phyloP scores from a whole-genome alignment of 169 alveolate genomes.

The Cryptosporidium ryanae region DNA sequence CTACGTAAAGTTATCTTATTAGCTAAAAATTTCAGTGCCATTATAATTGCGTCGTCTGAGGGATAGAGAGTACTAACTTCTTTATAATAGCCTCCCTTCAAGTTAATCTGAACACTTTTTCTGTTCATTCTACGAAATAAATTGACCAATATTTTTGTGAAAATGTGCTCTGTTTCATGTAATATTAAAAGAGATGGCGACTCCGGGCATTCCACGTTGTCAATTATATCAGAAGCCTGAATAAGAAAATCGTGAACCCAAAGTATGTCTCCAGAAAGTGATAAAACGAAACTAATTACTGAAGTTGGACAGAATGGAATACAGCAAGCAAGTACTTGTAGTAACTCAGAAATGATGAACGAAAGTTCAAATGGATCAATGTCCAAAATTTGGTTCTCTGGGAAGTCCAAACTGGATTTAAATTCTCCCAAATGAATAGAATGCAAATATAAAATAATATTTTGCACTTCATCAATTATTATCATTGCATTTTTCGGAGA shows the following conservation, averaged over 20 bases:
- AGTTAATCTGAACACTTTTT: background rate
- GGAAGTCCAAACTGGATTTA: background rate
- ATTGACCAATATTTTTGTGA: background rate
- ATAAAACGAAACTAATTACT: conserved; percentile 21
- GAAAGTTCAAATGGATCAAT: background rate
- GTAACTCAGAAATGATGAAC: conserved; percentile 21
- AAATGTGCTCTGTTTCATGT: conserved; percentile 3
- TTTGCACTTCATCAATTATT: conserved; percentile 67
- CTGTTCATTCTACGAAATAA: background rate
- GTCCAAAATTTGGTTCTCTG: background rate
- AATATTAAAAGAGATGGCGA: background rate
- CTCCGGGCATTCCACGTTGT: background rate
- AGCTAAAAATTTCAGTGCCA: background rate
- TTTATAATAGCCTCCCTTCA: conserved; percentile 23
- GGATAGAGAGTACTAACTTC: conserved; percentile 70
- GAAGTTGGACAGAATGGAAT: conserved; percentile 43
- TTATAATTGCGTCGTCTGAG: conserved; percentile 5
- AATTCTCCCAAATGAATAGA: background rate
- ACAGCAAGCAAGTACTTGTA: conserved; percentile 63
- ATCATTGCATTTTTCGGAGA: conserved; percentile 49
- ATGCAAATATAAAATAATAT: conserved; percentile 16
- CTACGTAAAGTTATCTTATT: conserved; percentile 16
- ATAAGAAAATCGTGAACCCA: conserved; percentile 50
- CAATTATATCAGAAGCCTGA: conserved; percentile 65
- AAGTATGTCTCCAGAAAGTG: conserved; percentile 57